These are phyloP conservation scores for Phanerochaete sordida DNA, from an alignment of 768 basidiomycete species.

Conservation along the genomic window DNA sequence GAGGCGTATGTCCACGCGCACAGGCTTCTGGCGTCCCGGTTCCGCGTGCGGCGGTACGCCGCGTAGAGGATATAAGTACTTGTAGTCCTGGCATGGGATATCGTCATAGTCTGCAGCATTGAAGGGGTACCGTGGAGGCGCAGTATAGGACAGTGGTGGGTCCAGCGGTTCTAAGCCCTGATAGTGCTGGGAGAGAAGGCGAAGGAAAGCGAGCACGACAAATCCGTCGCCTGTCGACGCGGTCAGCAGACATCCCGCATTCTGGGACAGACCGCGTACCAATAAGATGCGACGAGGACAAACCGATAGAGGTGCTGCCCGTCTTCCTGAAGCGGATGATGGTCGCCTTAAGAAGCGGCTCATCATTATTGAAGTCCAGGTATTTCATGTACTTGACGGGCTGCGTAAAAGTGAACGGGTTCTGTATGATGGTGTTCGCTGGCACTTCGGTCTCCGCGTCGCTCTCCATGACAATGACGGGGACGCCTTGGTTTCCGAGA, in stretches of 20 bases:
- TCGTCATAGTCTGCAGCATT: neutral
- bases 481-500: constrained; percentile 9
- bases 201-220: constrained; percentile 1
- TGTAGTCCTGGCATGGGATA: neutral
- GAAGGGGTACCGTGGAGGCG: neutral
- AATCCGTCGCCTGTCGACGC: constrained; percentile 16
- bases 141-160: constrained; percentile 7
- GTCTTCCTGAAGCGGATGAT: constrained; percentile 9
- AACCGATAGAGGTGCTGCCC: constrained; percentile 13
- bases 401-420: constrained; percentile 8
- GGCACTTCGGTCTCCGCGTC: constrained; percentile 11
- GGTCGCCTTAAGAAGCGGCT: constrained; percentile 11
- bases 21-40: neutral
- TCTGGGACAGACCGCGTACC: too few species aligned
- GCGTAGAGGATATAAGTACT: neutral
- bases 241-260: too few species aligned
- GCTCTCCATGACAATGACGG: constrained; percentile 11
- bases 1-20: constrained; percentile 11
- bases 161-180: constrained; percentile 13
- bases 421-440: constrained; percentile 9
- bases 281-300: constrained; percentile 7
- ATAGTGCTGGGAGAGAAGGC: constrained; percentile 15
- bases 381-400: neutral
- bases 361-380: constrained; percentile 5
- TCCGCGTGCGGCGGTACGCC: constrained; percentile 1